Conservation (phyloP, 2,329 filamentous ascomycete species). For the Trichoderma simmonsii region DNA sequence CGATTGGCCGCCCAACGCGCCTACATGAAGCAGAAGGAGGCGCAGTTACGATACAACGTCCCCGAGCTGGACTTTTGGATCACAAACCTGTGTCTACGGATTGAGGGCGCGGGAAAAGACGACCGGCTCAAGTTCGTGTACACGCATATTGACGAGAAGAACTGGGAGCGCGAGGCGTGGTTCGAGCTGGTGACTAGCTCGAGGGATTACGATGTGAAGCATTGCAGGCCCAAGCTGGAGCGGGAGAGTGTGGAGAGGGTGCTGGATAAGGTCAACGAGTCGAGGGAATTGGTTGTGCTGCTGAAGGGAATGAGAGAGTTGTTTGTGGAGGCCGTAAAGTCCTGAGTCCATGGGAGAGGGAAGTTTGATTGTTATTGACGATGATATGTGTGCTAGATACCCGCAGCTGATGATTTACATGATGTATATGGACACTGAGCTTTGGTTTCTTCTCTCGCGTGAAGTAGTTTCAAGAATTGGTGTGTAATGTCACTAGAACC, state of each 20-base stretch:
- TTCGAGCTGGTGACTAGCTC: conserved; percentile 84
- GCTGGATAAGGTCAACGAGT: conserved; percentile 77
- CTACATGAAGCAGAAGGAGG: conserved; percentile 71
- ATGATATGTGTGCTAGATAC: conserved; percentile 6
- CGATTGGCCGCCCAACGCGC: conserved; percentile 68
- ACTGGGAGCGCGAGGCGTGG: conserved; percentile 87
- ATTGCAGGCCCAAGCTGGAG: conserved; percentile 79
- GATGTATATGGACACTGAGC: not conserved
- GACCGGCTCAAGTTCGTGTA: conserved; percentile 90
- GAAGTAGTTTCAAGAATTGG: not conserved
- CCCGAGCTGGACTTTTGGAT: conserved; percentile 97
- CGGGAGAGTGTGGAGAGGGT: conserved; percentile 73
- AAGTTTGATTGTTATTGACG: not conserved
- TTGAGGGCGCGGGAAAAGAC: conserved; percentile 81
- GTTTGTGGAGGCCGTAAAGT: conserved; percentile 66
- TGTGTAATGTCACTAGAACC: not conserved
- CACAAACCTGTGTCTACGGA: conserved; percentile 79
- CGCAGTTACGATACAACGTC: conserved; percentile 82
- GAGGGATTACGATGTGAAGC: conserved; percentile 80
- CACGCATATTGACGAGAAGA: conserved; percentile 78
- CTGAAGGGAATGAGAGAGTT: conserved; percentile 80
- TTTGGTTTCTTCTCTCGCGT: not conserved
- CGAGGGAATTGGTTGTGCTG: conserved; percentile 66
- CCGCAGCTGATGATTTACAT: conserved; percentile 1
- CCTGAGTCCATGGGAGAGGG: conserved; percentile 30